These are phyloP conservation scores for Yamadazyma sp. DNA, from an alignment of 805 yeast genomes.

Conservation along the genomic window DNA sequence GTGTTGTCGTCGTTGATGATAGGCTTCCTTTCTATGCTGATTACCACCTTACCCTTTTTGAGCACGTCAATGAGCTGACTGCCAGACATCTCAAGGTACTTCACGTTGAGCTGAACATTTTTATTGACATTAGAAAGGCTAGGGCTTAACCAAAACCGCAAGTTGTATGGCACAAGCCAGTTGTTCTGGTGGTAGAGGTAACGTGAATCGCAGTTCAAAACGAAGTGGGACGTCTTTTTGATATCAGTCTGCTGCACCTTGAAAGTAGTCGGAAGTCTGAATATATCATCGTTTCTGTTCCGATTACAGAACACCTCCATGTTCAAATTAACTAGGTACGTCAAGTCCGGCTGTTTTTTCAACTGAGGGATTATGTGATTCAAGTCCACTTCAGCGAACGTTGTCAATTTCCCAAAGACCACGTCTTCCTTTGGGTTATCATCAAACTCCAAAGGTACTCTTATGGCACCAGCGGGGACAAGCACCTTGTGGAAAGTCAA, in stretches of 20 bases:
- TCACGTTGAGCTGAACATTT: conserved; percentile 11
- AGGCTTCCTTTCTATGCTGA: conserved; percentile 6
- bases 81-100: conserved; percentile 3
- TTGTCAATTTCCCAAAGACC: not conserved
- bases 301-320: conserved; percentile 26
- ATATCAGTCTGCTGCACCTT: conserved; percentile 5
- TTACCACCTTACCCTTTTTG: not conserved
- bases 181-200: conserved; percentile 31
- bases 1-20: conserved; percentile 19
- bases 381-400: not conserved
- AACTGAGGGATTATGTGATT: conserved; percentile 2
- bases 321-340: conserved; percentile 22
- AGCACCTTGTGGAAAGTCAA: conserved; percentile 33
- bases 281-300: conserved; percentile 19
- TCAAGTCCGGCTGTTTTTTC: conserved; percentile 17
- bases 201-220: conserved; percentile 33
- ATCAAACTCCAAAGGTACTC: conserved; percentile 16
- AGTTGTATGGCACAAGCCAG: conserved; percentile 34
- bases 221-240: conserved; percentile 10
- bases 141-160: conserved; percentile 40
- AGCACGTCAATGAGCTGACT: not conserved
- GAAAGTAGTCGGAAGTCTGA: conserved; percentile 6
- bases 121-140: conserved; percentile 19
- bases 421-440: not conserved
- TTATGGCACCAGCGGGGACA: conserved; percentile 26